Evolutionary conservation across 768 basidiomycete species (phyloP).

Genomic region (Amanita jacksonii): DNA sequence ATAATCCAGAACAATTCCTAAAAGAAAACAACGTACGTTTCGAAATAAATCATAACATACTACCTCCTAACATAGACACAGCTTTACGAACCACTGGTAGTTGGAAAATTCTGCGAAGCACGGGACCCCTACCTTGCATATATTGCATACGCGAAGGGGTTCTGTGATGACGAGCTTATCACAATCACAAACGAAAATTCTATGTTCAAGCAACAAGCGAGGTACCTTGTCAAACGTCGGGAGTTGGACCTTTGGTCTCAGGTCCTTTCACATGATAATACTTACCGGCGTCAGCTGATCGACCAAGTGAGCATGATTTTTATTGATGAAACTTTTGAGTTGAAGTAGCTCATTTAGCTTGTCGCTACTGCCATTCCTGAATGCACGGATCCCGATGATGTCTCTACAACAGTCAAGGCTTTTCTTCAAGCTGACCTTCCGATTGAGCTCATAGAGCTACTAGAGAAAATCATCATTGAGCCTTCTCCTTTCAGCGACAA

Average conservation of each 20-base stretch:
- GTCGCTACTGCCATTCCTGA: constrained; percentile 94
- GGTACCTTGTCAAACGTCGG: constrained; percentile 95
- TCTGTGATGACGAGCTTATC: constrained; percentile 97
- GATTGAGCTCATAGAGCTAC: constrained; percentile 89
- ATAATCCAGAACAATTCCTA: constrained; percentile 94
- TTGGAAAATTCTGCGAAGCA: constrained; percentile 99
- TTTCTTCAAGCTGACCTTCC: constrained; percentile 97
- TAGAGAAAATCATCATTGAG: constrained; percentile 98
- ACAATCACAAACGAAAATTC: constrained; percentile 96
- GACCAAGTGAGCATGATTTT: constrained; percentile 60
- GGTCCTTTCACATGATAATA: constrained; percentile 82
- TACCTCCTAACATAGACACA: constrained; percentile 21
- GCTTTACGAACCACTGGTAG: constrained; percentile 94
- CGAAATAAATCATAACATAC: neutral
- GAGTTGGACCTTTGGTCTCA: constrained; percentile 94
- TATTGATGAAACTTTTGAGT: neutral
- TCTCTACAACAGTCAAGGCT: constrained; percentile 96
- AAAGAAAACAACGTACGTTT: constrained; percentile 92
- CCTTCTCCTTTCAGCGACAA: constrained; percentile 98
- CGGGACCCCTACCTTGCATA: constrained; percentile 98
- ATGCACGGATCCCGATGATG: constrained; percentile 96
- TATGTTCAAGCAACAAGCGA: constrained; percentile 99
- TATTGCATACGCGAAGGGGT: constrained; percentile 98
- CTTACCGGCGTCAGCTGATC: constrained; percentile 87
- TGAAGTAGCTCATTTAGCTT: constrained; percentile 38